phyloP scores from a whole-genome alignment of 2,329 filamentous ascomycete genomes.

The Aspergillus pseudoglaucus region DNA sequence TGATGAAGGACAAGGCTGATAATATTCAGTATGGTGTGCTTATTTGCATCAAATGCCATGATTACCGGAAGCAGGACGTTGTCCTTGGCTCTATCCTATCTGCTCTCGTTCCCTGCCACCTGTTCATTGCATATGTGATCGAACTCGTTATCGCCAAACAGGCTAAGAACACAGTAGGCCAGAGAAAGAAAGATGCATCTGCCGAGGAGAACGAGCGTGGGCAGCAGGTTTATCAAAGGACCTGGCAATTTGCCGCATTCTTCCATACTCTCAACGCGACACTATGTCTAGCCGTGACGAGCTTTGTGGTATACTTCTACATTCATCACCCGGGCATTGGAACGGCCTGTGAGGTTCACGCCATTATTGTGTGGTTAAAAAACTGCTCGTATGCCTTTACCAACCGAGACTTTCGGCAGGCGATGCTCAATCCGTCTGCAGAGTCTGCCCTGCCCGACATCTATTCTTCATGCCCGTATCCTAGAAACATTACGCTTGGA shows the following conservation, averaged over 20 bases:
- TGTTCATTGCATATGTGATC: conserved; percentile 84
- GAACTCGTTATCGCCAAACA: conserved; percentile 76
- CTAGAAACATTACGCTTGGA: conserved; percentile 76
- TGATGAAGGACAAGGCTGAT: background rate
- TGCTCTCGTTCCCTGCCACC: conserved; percentile 79
- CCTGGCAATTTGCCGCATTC: conserved; percentile 74
- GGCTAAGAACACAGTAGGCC: conserved; percentile 62
- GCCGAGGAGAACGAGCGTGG: conserved; percentile 55
- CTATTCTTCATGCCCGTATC: conserved; percentile 80
- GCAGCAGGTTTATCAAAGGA: conserved; percentile 59
- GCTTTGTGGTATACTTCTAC: conserved; percentile 78
- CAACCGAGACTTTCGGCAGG: conserved; percentile 88
- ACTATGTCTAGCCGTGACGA: conserved; percentile 71
- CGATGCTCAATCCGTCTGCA: conserved; percentile 70
- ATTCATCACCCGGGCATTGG: conserved; percentile 93
- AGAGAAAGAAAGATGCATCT: conserved; percentile 48
- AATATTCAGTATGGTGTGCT: conserved; percentile 74
- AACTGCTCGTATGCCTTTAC: conserved; percentile 93
- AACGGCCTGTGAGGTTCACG: conserved; percentile 82
- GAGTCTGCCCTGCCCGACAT: conserved; percentile 69
- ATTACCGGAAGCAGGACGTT: conserved; percentile 73
- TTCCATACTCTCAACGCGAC: conserved; percentile 79
- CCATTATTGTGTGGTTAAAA: conserved; percentile 93
- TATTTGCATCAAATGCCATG: conserved; percentile 84
- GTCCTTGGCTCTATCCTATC: conserved; percentile 71